These are phyloP conservation scores for Lycium ferocissimum DNA, from an alignment of 257 asterid species.

Conservation along the genomic window DNA sequence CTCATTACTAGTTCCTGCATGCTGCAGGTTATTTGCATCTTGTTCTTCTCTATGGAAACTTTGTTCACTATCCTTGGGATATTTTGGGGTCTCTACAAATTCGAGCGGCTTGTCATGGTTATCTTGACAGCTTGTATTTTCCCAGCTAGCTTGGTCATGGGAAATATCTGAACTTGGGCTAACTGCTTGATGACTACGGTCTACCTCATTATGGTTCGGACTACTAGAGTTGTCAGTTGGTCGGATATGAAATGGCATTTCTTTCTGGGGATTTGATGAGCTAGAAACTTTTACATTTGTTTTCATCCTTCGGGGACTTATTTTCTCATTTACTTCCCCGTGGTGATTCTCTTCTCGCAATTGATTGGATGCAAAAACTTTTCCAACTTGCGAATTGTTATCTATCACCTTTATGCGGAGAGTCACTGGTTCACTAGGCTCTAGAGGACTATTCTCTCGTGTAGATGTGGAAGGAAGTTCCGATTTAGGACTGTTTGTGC, in stretches of 20 bases:
- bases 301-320: constrained; percentile 2
- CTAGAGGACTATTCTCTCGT: not conserved
- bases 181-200: constrained; percentile 28
- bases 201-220: constrained; percentile 32
- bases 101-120: constrained; percentile 27
- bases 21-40: constrained; percentile 36
- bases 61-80: constrained; percentile 26
- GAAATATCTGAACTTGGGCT: constrained; percentile 32
- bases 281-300: constrained; percentile 12
- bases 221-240: constrained; percentile 33
- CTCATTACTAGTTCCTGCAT: constrained; percentile 37
- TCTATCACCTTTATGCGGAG: not conserved
- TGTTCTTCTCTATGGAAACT: constrained; percentile 32
- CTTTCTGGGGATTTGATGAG: constrained; percentile 31
- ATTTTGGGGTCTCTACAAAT: constrained; percentile 29
- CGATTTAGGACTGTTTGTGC: constrained; percentile 18
- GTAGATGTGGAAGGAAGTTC: not conserved
- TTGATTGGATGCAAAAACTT: constrained; percentile 29
- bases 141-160: constrained; percentile 38
- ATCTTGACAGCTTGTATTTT: constrained; percentile 38
- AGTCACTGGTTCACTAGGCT: not conserved
- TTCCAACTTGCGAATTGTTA: constrained; percentile 34
- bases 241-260: constrained; percentile 30
- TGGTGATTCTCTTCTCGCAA: constrained; percentile 35
- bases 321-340: constrained; percentile 25